These are phyloP conservation scores for Dioscorea cayenensis DNA, from an alignment of 116 monocot species.

Conservation along the genomic window DNA sequence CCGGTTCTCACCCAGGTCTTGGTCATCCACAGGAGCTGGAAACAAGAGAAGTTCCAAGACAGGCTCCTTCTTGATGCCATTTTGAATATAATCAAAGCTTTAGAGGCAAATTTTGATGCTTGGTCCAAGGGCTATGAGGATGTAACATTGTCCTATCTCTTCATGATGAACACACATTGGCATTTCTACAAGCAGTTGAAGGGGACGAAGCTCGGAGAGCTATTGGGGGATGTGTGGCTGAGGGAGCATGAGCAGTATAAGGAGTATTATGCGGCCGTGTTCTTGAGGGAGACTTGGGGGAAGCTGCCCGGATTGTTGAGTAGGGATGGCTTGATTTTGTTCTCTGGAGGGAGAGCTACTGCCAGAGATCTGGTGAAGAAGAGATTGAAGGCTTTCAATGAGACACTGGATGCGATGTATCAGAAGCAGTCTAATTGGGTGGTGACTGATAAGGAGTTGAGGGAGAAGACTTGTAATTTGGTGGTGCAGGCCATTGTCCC, in stretches of 20 bases:
- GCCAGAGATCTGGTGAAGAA: constrained; percentile 86
- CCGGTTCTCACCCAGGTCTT: constrained; percentile 64
- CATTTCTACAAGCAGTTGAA: constrained; percentile 80
- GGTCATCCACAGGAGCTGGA: constrained; percentile 77
- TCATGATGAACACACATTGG: constrained; percentile 91
- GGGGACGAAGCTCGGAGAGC: constrained; percentile 70
- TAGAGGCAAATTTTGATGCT: constrained; percentile 67
- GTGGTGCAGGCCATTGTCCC: constrained; percentile 67
- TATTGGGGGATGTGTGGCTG: constrained; percentile 64
- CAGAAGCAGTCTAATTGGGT: constrained; percentile 73
- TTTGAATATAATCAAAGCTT: constrained; percentile 55
- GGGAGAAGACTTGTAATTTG: constrained; percentile 62
- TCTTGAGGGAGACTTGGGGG: constrained; percentile 76
- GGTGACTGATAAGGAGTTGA: constrained; percentile 67
- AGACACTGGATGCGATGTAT: constrained; percentile 73
- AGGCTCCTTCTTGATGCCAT: constrained; percentile 50
- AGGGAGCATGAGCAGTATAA: constrained; percentile 78
- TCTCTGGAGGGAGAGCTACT: constrained; percentile 84
- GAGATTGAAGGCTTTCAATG: constrained; percentile 72
- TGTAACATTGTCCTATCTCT: constrained; percentile 38
- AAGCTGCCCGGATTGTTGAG: constrained; percentile 63
- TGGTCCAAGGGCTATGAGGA: constrained; percentile 81
- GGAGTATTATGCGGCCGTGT: constrained; percentile 53
- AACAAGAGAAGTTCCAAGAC: constrained; percentile 58
- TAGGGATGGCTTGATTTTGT: constrained; percentile 73